Evolutionary conservation across 805 yeast species (phyloP).

Genomic region (Komagataella mondaviorum): DNA sequence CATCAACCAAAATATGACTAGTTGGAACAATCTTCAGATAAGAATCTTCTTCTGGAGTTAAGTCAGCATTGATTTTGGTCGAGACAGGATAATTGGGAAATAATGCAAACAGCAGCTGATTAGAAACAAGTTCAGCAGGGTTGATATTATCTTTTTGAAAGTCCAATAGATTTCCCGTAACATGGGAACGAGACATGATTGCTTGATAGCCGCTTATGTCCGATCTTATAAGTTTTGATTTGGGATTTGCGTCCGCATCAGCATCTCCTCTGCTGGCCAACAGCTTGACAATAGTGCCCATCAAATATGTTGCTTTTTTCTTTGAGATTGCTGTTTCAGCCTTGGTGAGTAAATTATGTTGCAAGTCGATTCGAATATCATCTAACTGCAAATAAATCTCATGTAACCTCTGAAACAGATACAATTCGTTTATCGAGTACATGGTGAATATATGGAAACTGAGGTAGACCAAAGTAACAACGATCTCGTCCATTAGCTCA

Average conservation of each 20-base stretch:
- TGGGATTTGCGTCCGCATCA: slow-evolving; percentile 13
- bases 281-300: slow-evolving; percentile 49
- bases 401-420: slow-evolving; percentile 42
- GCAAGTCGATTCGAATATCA: slow-evolving; percentile 39
- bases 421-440: slow-evolving; percentile 58
- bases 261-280: slow-evolving; percentile 29
- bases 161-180: slow-evolving; percentile 42
- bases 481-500: slow-evolving; percentile 39
- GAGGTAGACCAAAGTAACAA: slow-evolving; percentile 40
- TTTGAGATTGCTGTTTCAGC: slow-evolving; percentile 34
- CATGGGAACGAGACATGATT: slow-evolving; percentile 47
- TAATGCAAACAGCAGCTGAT: slow-evolving; percentile 59
- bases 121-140: slow-evolving; percentile 49
- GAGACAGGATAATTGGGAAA: slow-evolving; percentile 55
- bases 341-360: slow-evolving; percentile 36
- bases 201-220: slow-evolving; percentile 45
- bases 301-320: slow-evolving; percentile 35
- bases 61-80: slow-evolving; percentile 7
- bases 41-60: slow-evolving; percentile 27
- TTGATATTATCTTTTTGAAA: slow-evolving; percentile 16
- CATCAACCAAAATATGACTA: slow-evolving; percentile 63
- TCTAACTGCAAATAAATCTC: slow-evolving; percentile 42
- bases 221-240: slow-evolving; percentile 7
- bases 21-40: slow-evolving; percentile 38
- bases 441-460: slow-evolving; percentile 54